Conservation (phyloP, 1,139 yeast species). For the Blastobotrys arbuscula region DNA sequence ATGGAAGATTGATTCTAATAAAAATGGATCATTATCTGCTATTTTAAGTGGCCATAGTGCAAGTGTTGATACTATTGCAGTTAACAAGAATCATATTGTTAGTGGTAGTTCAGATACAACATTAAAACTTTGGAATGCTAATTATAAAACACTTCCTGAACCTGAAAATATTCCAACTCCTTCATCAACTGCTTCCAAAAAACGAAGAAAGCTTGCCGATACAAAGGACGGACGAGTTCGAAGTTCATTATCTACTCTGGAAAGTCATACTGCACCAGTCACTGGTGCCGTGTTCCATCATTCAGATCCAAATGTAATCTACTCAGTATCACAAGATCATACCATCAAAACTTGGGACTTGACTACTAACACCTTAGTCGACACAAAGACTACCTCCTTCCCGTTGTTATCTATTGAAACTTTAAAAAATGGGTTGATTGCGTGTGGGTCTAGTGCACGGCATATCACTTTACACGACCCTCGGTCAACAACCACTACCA, state of each 20-base stretch:
- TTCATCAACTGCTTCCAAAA: slow-evolving; percentile 65
- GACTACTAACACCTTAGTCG: slow-evolving; percentile 74
- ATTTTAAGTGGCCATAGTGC: slow-evolving; percentile 85
- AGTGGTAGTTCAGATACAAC: slow-evolving; percentile 81
- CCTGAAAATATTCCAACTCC: slow-evolving; percentile 34
- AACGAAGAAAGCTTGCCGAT: slow-evolving; percentile 80
- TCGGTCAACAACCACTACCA: slow-evolving; percentile 45
- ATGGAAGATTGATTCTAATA: slow-evolving; percentile 61
- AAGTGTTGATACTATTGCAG: slow-evolving; percentile 73
- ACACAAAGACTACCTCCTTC: slow-evolving; percentile 84
- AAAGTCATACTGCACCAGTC: slow-evolving; percentile 81
- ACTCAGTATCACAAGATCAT: slow-evolving; percentile 94
- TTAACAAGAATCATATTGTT: slow-evolving; percentile 49
- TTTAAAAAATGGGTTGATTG: slow-evolving; percentile 63
- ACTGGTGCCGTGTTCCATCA: slow-evolving; percentile 75
- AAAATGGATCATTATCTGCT: slow-evolving; percentile 70
- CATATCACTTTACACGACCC: slow-evolving; percentile 94
- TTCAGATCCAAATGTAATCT: slow-evolving; percentile 69
- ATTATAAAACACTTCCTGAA: slow-evolving; percentile 74
- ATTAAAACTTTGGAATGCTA: slow-evolving; percentile 87
- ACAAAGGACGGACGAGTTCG: slow-evolving; percentile 66
- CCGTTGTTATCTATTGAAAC: slow-evolving; percentile 72
- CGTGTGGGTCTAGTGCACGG: slow-evolving; percentile 93
- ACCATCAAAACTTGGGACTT: slow-evolving; percentile 95
- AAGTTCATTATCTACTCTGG: slow-evolving; percentile 70